phyloP scores from a whole-genome alignment of 208 protist species.

The Leishmania braziliensis region DNA sequence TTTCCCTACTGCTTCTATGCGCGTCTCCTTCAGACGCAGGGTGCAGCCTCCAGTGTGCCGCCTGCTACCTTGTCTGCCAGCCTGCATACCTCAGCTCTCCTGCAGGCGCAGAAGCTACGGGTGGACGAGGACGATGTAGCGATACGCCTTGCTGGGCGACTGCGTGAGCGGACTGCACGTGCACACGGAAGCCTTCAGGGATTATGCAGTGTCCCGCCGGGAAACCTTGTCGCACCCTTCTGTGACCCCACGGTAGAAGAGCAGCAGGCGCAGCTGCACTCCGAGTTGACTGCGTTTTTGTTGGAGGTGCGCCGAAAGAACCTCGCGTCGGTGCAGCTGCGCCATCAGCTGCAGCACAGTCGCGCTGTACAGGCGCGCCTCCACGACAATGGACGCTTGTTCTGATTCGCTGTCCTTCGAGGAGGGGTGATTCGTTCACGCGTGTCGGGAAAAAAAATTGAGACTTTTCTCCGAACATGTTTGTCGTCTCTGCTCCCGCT shows the following conservation, averaged over 20 bases:
- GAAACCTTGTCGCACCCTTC: conserved; percentile 19
- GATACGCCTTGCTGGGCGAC: conserved; percentile 29
- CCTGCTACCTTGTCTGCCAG: neutral
- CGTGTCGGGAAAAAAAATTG: neutral
- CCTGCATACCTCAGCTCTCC: neutral
- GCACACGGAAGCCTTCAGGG: neutral
- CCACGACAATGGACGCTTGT: neutral
- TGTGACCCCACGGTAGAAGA: conserved; percentile 58
- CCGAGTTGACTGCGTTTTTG: conserved; percentile 62
- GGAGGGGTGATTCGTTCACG: neutral
- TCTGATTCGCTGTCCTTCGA: neutral
- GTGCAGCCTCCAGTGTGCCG: neutral
- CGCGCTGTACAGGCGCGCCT: conserved; percentile 16
- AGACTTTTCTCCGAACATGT: neutral
- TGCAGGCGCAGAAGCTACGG: conserved; percentile 10
- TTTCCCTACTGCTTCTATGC: conserved; percentile 65
- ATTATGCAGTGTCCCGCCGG: neutral
- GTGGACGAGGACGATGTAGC: conserved; percentile 29
- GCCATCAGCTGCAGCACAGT: conserved; percentile 41
- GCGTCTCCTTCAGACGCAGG: conserved; percentile 30
- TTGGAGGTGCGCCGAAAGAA: conserved; percentile 45
- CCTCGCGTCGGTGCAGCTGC: conserved; percentile 30
- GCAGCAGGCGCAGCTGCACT: conserved; percentile 41
- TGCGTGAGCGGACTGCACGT: conserved; percentile 17
- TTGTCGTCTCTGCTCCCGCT: neutral